These are phyloP conservation scores for Cercospora sp. DNA, from an alignment of 2,329 filamentous ascomycete genomes.

Conservation along the genomic window DNA sequence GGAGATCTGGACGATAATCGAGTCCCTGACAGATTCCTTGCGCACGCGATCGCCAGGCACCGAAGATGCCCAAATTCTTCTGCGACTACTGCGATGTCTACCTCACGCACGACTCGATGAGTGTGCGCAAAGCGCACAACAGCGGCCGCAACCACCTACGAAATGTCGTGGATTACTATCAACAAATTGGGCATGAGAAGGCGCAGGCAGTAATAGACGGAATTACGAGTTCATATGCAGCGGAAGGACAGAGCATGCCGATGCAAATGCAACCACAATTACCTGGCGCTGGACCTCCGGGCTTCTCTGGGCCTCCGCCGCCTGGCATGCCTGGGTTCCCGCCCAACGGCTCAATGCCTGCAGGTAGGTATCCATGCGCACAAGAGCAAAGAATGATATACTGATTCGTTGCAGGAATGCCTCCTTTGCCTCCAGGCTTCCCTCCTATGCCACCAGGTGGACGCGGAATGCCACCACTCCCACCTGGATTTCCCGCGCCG, in stretches of 20 bases:
- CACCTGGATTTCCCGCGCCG: constrained; percentile 41
- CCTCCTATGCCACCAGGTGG: constrained; percentile 28
- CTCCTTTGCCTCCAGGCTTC: constrained; percentile 31
- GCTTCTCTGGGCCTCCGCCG: constrained; percentile 30
- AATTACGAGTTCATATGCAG: constrained; percentile 93
- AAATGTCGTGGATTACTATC: constrained; percentile 98
- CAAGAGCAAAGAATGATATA: not conserved
- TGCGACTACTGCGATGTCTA: constrained; percentile 99
- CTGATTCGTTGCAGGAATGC: constrained; percentile 25
- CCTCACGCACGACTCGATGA: constrained; percentile 99
- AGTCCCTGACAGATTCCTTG: not conserved
- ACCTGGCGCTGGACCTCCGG: constrained; percentile 42
- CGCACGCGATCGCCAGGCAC: constrained; percentile 6
- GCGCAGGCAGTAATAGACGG: constrained; percentile 97
- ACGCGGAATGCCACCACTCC: constrained; percentile 34
- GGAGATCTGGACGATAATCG: not conserved
- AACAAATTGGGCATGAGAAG: constrained; percentile 98
- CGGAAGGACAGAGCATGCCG: constrained; percentile 84
- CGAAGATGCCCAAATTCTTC: constrained; percentile 41
- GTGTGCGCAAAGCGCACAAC: constrained; percentile 98
- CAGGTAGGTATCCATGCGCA: constrained; percentile 19
- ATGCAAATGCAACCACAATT: constrained; percentile 54
- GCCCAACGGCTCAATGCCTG: constrained; percentile 27
- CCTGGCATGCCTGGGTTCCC: constrained; percentile 38
- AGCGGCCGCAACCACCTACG: constrained; percentile 92